phyloP scores from a whole-genome alignment of 2,329 filamentous ascomycete species.

The Colletotrichum sp. region DNA sequence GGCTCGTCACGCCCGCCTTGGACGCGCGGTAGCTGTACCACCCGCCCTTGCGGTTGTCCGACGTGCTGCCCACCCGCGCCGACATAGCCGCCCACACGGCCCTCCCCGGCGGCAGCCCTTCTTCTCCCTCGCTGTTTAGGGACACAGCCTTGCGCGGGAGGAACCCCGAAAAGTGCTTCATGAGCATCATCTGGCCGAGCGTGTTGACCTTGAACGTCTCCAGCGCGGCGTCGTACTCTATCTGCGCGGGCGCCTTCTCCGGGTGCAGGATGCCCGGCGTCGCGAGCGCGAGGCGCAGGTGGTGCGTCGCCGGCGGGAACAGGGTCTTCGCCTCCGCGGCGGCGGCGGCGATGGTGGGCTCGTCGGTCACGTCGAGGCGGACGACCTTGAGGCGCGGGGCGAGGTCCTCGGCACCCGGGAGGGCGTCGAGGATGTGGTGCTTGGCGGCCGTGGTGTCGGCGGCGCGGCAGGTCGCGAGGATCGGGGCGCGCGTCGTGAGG shows the following conservation, averaged over 20 bases:
- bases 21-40: conserved; percentile 84
- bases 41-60: conserved; percentile 75
- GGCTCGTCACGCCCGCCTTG: conserved; percentile 75
- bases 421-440: conserved; percentile 32
- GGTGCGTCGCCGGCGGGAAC: conserved; percentile 56
- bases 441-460: conserved; percentile 40
- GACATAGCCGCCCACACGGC: conserved; percentile 78
- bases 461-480: conserved; percentile 47
- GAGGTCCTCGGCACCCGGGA: conserved; percentile 24
- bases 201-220: conserved; percentile 76
- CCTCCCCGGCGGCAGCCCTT: conserved; percentile 36
- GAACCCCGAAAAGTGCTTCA: conserved; percentile 76
- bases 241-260: conserved; percentile 72
- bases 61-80: conserved; percentile 76
- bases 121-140: conserved; percentile 24
- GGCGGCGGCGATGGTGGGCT: conserved; percentile 65
- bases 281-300: conserved; percentile 72
- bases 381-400: conserved; percentile 43
- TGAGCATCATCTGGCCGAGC: conserved; percentile 74
- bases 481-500: conserved; percentile 50
- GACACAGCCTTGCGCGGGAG: conserved; percentile 64
- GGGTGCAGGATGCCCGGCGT: conserved; percentile 75
- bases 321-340: conserved; percentile 51
- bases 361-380: conserved; percentile 58
- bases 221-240: conserved; percentile 66